Evolutionary conservation across 495 filamentous ascomycete genomes (phyloP).

Genomic region (Neurospora sp.): DNA sequence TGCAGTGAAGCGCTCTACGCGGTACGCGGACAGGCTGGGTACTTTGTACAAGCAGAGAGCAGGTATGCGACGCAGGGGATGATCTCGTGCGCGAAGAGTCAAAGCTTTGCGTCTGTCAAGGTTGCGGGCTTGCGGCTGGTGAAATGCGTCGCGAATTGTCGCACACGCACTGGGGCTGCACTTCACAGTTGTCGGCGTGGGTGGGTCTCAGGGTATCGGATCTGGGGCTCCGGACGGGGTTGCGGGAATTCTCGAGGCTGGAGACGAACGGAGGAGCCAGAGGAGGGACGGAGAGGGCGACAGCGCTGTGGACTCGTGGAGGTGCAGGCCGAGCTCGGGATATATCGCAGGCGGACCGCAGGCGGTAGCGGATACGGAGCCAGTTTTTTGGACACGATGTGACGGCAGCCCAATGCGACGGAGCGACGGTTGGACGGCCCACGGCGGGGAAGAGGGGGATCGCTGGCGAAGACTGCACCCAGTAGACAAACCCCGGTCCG

Average conservation of each 20-base stretch:
- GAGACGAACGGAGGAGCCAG: background rate
- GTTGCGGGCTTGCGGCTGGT: background rate
- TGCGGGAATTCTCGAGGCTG: background rate
- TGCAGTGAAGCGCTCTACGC: conserved; percentile 1
- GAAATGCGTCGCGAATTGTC: background rate
- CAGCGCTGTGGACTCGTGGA: background rate
- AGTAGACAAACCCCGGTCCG: background rate
- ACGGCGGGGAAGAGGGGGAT: background rate
- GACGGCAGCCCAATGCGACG: background rate
- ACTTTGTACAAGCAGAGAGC: background rate
- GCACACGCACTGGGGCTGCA: background rate
- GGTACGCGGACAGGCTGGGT: background rate
- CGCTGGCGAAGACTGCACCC: background rate
- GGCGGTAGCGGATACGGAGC: background rate
- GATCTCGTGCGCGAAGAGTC: background rate
- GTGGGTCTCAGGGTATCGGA: background rate
- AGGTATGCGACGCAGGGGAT: background rate
- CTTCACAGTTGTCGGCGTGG: background rate
- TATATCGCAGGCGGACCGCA: background rate
- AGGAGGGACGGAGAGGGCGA: background rate
- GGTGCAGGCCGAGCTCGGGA: background rate
- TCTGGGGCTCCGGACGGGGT: background rate
- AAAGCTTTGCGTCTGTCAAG: background rate
- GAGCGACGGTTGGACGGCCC: background rate
- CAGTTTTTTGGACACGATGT: background rate